Base-by-base conservation (phyloP, 1,284 basidiomycete genomes). In the Boletellus deceptivus region DNA sequence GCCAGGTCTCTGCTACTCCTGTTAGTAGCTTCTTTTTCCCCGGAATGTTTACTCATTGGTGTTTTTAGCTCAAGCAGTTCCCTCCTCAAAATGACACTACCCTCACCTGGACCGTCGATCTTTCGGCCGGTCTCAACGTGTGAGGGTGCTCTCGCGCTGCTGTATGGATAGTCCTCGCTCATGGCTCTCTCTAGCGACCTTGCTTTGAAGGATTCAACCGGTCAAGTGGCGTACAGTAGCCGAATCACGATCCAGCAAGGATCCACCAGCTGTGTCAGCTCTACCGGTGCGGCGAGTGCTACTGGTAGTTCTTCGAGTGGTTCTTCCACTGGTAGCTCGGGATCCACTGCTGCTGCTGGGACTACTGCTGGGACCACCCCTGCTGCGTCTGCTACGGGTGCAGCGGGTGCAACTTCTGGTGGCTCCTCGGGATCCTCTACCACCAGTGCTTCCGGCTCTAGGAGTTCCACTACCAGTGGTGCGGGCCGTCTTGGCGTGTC, bases 81-180 rank as follows among this genome's bases (percentile, higher is more conserved):
- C 72, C 77, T 17, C 50, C 65, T 4, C 76, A 78, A 55, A 59
- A 60, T 6, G 77, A 72, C 1, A 80, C 69, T 13, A 68, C 63
- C 35, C 60, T 73, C 57, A 87, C 86, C 13, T 92, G 88, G 88
- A 68, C 43, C 14, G 83, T 83, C 45, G 75, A 88, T 65, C 61
- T 90, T 20, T 55, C 66, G 3, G 45, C 71, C 0, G 77, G 75
- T 34, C 82, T 79, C 29, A 59, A 67, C 37, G 71, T 90, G 89
- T 90, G 63, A 55, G 58, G 2, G n/a, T 13, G 9, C 10, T 34
- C 17, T 18, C 50, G 7, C 16, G 20, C 10, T 14, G 6, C 8
- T 13, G 6, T 38, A 1, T 38, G 6, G 4, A 25, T 40, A 10
- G 10, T 35, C 17, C 18, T 46, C 60, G 1, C 37, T 55, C 3